Percentiles rank a stretch among this genome's conserved stretches.
These are phyloP conservation scores for Calonectria pauciramosa DNA, from an alignment of 2,329 filamentous ascomycete species.

Conservation along the genomic window DNA sequence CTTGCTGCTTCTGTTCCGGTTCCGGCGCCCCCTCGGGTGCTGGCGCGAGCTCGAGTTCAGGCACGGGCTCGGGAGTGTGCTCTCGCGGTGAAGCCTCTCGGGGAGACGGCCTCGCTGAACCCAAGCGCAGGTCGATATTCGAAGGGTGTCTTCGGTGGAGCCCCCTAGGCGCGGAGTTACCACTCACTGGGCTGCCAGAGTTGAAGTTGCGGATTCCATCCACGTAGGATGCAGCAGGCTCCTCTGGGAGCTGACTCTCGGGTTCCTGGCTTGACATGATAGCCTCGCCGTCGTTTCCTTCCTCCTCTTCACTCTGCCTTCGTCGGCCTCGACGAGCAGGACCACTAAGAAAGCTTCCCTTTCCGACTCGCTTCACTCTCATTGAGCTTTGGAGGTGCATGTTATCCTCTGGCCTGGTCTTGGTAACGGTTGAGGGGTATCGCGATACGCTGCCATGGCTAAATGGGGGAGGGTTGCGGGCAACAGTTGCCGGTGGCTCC, in stretches of 20 bases:
- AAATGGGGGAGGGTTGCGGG: constrained; percentile 60
- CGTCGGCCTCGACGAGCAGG: constrained; percentile 82
- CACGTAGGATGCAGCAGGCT: constrained; percentile 59
- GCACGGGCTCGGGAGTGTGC: not conserved
- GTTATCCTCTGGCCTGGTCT: constrained; percentile 72
- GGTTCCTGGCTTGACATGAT: constrained; percentile 57
- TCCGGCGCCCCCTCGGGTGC: constrained; percentile 31
- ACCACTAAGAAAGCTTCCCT: constrained; percentile 84
- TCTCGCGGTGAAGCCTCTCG: constrained; percentile 35
- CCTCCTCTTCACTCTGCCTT: constrained; percentile 63
- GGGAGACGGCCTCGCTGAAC: constrained; percentile 50
- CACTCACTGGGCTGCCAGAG: constrained; percentile 72
- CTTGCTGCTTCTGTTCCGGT: constrained; percentile 47
- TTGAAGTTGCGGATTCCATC: constrained; percentile 62
- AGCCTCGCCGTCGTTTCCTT: constrained; percentile 59
- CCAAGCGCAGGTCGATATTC: constrained; percentile 52
- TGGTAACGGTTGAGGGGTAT: constrained; percentile 64
- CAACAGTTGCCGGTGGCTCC: constrained; percentile 62
- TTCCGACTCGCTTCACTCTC: constrained; percentile 82
- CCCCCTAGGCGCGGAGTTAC: constrained; percentile 59
- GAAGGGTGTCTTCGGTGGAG: constrained; percentile 57
- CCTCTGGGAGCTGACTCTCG: constrained; percentile 56
- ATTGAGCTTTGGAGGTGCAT: constrained; percentile 78
- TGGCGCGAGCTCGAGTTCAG: constrained; percentile 7
- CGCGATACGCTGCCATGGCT: constrained; percentile 68